Evolutionary conservation across 192 early-diverging fungal species (phyloP).

Genomic region (Backusella liffmaniae): DNA sequence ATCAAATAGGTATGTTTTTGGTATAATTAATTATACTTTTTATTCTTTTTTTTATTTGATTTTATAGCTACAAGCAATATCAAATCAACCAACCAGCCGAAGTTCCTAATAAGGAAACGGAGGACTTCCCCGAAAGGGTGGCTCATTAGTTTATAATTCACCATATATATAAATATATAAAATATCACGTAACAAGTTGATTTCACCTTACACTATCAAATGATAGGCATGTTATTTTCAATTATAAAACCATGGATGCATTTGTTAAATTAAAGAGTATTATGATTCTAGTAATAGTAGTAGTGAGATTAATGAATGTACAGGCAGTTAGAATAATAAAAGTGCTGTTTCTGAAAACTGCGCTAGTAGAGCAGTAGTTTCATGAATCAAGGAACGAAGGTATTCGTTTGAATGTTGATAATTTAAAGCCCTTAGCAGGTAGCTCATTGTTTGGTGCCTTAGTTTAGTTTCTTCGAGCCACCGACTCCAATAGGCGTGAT

Average conservation of each 20-base stretch:
- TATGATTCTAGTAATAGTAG: not conserved
- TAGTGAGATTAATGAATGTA: not conserved
- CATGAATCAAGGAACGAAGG: not conserved
- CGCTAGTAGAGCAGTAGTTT: not conserved
- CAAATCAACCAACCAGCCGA: no score
- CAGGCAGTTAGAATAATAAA: not conserved
- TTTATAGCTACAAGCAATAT: no score
- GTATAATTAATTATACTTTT: no score
- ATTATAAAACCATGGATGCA: not conserved
- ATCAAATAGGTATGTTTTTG: no score
- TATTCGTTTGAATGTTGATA: not conserved
- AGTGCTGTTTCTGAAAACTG: not conserved
- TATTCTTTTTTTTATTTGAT: no score
- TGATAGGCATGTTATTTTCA: not conserved
- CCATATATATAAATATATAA: no score
- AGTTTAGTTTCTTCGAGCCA: not conserved
- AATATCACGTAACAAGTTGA: no score
- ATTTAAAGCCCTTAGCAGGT: not conserved
- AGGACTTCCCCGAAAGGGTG: no score
- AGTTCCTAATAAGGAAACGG: no score
- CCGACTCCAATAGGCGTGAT: not conserved
- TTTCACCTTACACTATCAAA: no score
- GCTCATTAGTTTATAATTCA: no score
- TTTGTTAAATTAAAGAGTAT: constrained; percentile 14
- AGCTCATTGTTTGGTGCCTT: not conserved